Base-by-base conservation (phyloP, 1,284 basidiomycete genomes). In the Albatrellus sp. region DNA sequence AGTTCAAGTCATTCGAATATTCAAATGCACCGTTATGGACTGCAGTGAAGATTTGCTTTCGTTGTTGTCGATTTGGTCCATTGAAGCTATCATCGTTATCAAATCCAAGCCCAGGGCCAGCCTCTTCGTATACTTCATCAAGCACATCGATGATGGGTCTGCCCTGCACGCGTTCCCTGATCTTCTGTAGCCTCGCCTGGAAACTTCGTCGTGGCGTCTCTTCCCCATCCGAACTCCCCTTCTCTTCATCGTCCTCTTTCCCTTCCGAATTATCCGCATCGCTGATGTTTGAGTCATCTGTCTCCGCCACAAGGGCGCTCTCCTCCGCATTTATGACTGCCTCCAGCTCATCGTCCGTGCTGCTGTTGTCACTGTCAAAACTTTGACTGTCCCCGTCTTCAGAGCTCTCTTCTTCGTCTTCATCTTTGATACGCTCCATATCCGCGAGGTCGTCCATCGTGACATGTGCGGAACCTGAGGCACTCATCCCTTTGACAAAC, bases 391-490 rank as follows among this genome's bases (percentile, higher is more conserved):
- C 45, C 5, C 30, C 46, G 11, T 51, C 43, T 11, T 37, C 46
- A 6, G 48, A 54, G 32, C 50, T 50, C 36, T 54, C 54, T 16
- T 63, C 62, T 37, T 70, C 72, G 50, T 83, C 80, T 50, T 83
- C 80, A 38, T 48, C 50, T 46, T 52, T 59, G 57, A 84, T 73
- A 50, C 57, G 60, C 46, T 68, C 66, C 44, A 60, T 66, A 55
- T 80, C 79, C 39, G 63, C 69, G 19, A 86, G 54, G 60, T 87
- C 83, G 53, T 77, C 80, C 61, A 78, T 75, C n/a, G 75, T 80
- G 36, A 72, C 59, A 51, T 72, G 71, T 37, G 53, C 55, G 12
- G 69, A 68, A 5, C 71, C 75, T 19, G 69, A 62, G 11, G 50
- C 54, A 57, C 59, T 57, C 61, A 81, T 72, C 7, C 79, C 69